Percentiles rank a stretch among this genome's conserved stretches.
Conservation (phyloP, 202 grass and related monocot genomes). For the Carex sylvatica region DNA sequence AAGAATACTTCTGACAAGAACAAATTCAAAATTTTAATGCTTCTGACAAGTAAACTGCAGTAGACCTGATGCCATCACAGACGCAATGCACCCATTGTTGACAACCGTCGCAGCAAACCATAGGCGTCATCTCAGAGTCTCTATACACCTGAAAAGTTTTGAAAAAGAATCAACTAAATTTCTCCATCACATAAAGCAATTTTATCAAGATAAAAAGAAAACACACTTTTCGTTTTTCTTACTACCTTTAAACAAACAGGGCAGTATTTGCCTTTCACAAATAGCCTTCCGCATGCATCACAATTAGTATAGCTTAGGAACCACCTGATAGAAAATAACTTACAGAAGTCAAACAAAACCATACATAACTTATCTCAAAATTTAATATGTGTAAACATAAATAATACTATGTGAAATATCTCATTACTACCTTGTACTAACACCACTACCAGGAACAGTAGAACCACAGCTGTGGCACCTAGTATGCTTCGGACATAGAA, state of each 20-base stretch:
- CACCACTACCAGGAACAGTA: conserved; percentile 91
- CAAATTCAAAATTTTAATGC: not conserved
- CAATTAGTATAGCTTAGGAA: conserved; percentile 97
- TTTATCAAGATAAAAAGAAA: conserved; percentile 29
- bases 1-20: not conserved
- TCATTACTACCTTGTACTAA: conserved; percentile 82
- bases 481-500: conserved; percentile 94
- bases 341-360: not conserved
- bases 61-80: conserved; percentile 95
- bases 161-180: not conserved
- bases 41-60: not conserved
- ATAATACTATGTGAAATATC: not conserved
- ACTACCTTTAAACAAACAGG: conserved; percentile 95
- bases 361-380: conserved; percentile 1
- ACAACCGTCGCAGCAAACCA: conserved; percentile 95
- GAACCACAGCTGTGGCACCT: conserved; percentile 96
- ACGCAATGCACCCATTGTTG: conserved; percentile 98
- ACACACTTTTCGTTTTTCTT: not conserved
- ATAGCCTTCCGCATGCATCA: conserved; percentile 94
- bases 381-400: not conserved
- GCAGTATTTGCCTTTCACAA: conserved; percentile 99
- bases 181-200: not conserved
- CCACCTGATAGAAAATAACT: conserved; percentile 18
- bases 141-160: conserved; percentile 80
- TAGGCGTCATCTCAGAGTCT: conserved; percentile 94